phyloP scores from a whole-genome alignment of 768 basidiomycete species.

The Amanita inopinata region DNA sequence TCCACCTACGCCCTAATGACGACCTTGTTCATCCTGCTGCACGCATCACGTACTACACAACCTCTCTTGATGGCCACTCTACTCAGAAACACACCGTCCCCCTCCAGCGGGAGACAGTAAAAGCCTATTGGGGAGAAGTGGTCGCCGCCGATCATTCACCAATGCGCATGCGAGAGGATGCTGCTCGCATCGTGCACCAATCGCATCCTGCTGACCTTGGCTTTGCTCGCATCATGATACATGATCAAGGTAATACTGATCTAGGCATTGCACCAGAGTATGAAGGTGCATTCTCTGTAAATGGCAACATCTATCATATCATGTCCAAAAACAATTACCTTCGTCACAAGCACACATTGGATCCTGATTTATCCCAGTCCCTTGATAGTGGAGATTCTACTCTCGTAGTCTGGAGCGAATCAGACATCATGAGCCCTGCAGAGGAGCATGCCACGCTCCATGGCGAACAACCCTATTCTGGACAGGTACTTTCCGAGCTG shows the following conservation, averaged over 20 bases:
- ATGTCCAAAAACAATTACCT: constrained; percentile 63
- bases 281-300: constrained; percentile 67
- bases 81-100: constrained; percentile 46
- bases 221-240: constrained; percentile 71
- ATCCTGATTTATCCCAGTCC: constrained; percentile 35
- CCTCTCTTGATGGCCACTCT: constrained; percentile 37
- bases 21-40: constrained; percentile 74
- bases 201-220: constrained; percentile 46
- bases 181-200: constrained; percentile 39
- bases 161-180: constrained; percentile 52
- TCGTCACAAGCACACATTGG: constrained; percentile 46
- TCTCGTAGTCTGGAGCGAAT: constrained; percentile 70
- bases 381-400: constrained; percentile 35
- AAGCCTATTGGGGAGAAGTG: constrained; percentile 70
- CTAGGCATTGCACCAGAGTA: constrained; percentile 45
- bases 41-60: constrained; percentile 55
- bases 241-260: constrained; percentile 45
- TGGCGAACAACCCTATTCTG: constrained; percentile 18
- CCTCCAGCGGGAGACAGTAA: constrained; percentile 52
- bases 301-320: constrained; percentile 63
- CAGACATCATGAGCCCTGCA: constrained; percentile 48
- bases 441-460: constrained; percentile 31
- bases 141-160: constrained; percentile 44
- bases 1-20: constrained; percentile 72
- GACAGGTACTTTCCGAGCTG: constrained; percentile 16